These are phyloP conservation scores for Xylaria sp. DNA, from an alignment of 2,329 filamentous ascomycete genomes.

Conservation along the genomic window DNA sequence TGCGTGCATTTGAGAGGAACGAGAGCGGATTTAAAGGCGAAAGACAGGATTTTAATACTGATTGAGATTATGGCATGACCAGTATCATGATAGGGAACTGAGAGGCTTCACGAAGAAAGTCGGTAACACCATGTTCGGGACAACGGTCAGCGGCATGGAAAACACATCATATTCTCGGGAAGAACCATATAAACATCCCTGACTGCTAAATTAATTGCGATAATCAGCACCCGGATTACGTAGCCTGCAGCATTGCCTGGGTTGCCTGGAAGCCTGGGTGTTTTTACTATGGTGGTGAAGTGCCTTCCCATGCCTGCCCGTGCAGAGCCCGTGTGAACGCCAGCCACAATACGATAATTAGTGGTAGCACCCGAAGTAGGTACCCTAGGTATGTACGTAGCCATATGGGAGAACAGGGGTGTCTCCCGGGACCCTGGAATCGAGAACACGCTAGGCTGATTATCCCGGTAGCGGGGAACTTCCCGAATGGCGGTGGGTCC, in stretches of 20 bases:
- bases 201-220: background rate
- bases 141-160: slow-evolving; percentile 7
- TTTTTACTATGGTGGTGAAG: slow-evolving; percentile 4
- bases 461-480: slow-evolving; percentile 41
- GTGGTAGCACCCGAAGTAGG: no score
- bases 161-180: slow-evolving; percentile 10
- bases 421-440: slow-evolving; percentile 22
- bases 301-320: slow-evolving; percentile 10
- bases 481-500: slow-evolving; percentile 36
- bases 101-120: background rate
- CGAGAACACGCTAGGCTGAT: slow-evolving; percentile 30
- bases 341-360: no score
- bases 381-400: background rate
- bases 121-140: background rate
- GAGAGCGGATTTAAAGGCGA: background rate
- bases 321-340: no score
- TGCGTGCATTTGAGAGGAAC: background rate
- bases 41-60: background rate
- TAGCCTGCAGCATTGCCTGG: slow-evolving; percentile 7
- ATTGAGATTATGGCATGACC: background rate
- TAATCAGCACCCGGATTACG: slow-evolving; percentile 10
- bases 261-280: no score
- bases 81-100: background rate
- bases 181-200: background rate
- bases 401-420: slow-evolving; percentile 8